Evolutionary conservation across 805 yeast genomes (phyloP).

Genomic region (Lachancea cidri): DNA sequence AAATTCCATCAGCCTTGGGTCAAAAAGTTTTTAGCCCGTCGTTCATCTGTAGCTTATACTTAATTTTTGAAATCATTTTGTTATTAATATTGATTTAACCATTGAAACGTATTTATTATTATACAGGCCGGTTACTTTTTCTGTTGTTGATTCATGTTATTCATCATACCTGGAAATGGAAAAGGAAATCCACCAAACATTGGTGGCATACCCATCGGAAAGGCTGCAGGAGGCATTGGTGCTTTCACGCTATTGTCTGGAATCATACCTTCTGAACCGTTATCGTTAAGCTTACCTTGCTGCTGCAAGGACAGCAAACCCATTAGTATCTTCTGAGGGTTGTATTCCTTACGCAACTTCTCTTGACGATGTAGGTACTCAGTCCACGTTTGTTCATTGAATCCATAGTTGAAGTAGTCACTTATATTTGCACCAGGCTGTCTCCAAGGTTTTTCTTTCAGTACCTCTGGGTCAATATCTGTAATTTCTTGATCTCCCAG

Average conservation of each 20-base stretch:
- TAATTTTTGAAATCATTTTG: not conserved
- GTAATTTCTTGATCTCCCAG: slow-evolving; percentile 79
- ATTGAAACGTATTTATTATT: too few species aligned
- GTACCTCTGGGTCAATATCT: slow-evolving; percentile 67
- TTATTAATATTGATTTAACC: slow-evolving; percentile 1
- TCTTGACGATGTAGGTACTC: slow-evolving; percentile 89
- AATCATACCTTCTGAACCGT: slow-evolving; percentile 21
- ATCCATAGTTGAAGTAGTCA: slow-evolving; percentile 94
- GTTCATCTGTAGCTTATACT: not conserved
- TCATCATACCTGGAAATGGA: slow-evolving; percentile 36
- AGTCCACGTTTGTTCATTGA: slow-evolving; percentile 94
- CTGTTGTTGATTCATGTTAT: slow-evolving; percentile 31
- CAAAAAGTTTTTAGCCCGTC: slow-evolving; percentile 33
- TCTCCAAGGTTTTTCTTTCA: slow-evolving; percentile 97
- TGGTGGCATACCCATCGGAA: slow-evolving; percentile 24
- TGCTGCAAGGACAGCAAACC: slow-evolving; percentile 36
- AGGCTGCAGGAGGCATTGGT: slow-evolving; percentile 26
- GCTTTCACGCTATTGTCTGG: slow-evolving; percentile 9
- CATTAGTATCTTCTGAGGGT: slow-evolving; percentile 74
- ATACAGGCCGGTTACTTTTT: slow-evolving; percentile 9
- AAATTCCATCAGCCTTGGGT: slow-evolving; percentile 62
- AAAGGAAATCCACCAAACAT: slow-evolving; percentile 35
- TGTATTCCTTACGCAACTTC: slow-evolving; percentile 68
- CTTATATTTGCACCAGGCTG: slow-evolving; percentile 93
- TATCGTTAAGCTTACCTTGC: slow-evolving; percentile 40